Conservation (phyloP, 1,284 basidiomycete species). For the Meripilus lineatus region DNA sequence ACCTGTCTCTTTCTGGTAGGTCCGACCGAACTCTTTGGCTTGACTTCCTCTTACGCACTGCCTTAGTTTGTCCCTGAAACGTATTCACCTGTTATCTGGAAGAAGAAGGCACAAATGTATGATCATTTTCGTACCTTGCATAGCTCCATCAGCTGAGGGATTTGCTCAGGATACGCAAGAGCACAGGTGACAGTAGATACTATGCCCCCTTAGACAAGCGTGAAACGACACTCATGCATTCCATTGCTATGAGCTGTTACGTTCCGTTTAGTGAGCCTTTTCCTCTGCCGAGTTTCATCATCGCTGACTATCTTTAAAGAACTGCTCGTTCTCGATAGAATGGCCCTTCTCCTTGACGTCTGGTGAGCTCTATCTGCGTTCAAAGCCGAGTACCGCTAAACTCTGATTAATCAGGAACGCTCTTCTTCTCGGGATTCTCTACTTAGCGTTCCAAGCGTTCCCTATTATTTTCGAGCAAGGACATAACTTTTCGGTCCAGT, state of each 20-base stretch:
- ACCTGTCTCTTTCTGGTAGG: constrained; percentile 46
- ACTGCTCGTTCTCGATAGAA: constrained; percentile 63
- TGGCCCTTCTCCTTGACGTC: constrained; percentile 67
- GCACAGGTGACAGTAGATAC: constrained; percentile 50
- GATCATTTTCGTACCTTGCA: constrained; percentile 4
- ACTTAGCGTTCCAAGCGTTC: constrained; percentile 70
- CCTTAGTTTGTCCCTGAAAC: constrained; percentile 71
- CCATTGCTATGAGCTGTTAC: constrained; percentile 38
- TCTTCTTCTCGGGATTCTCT: constrained; percentile 70
- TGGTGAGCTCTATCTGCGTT: constrained; percentile 30
- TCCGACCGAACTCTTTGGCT: constrained; percentile 1
- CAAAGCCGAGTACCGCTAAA: neutral
- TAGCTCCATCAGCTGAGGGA: neutral
- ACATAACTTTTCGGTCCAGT: constrained; percentile 58
- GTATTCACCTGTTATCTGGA: constrained; percentile 59
- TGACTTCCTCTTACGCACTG: neutral
- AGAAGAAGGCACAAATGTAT: constrained; percentile 44
- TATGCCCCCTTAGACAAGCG: constrained; percentile 52
- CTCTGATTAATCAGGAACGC: constrained; percentile 35
- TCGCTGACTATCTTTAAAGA: constrained; percentile 35
- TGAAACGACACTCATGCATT: constrained; percentile 33
- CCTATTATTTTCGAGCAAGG: constrained; percentile 62
- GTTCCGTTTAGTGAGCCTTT: constrained; percentile 65
- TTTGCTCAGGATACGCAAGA: constrained; percentile 42
- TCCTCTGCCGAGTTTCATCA: neutral